These are phyloP conservation scores for Trifolium repens DNA, from an alignment of 306 rosid genomes.

Conservation along the genomic window DNA sequence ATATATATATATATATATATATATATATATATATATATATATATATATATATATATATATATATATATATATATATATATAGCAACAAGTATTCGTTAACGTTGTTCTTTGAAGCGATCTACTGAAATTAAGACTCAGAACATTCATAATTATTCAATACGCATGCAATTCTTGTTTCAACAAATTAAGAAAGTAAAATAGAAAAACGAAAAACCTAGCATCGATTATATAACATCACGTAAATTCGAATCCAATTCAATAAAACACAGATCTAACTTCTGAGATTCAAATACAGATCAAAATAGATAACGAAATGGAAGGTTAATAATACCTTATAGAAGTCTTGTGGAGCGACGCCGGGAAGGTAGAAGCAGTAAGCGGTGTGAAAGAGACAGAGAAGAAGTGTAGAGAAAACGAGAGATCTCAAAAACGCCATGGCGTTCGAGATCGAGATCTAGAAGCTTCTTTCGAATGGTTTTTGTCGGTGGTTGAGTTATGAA, in stretches of 20 bases:
- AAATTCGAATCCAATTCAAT: neutral
- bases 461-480: slow-evolving; percentile 26
- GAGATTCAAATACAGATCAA: slow-evolving; percentile 47
- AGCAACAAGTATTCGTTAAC: neutral
- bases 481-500: neutral
- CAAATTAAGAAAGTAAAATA: neutral
- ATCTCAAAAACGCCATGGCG: slow-evolving; percentile 90
- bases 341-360: slow-evolving; percentile 98
- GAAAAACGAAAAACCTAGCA: slow-evolving; percentile 24
- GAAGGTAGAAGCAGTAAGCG: slow-evolving; percentile 82
- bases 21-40: neutral
- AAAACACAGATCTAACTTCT: slow-evolving; percentile 53
- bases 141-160: neutral
- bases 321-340: slow-evolving; percentile 69
- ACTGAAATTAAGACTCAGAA: slow-evolving; percentile 22
- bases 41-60: neutral
- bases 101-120: slow-evolving; percentile 14
- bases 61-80: neutral
- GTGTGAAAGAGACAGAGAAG: slow-evolving; percentile 65
- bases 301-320: slow-evolving; percentile 19
- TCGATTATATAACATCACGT: neutral
- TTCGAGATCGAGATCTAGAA: slow-evolving; percentile 42
- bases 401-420: slow-evolving; percentile 53
- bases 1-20: neutral
- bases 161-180: slow-evolving; percentile 6